phyloP scores from a whole-genome alignment of 148 eudicot species.

The Chenopodium album region DNA sequence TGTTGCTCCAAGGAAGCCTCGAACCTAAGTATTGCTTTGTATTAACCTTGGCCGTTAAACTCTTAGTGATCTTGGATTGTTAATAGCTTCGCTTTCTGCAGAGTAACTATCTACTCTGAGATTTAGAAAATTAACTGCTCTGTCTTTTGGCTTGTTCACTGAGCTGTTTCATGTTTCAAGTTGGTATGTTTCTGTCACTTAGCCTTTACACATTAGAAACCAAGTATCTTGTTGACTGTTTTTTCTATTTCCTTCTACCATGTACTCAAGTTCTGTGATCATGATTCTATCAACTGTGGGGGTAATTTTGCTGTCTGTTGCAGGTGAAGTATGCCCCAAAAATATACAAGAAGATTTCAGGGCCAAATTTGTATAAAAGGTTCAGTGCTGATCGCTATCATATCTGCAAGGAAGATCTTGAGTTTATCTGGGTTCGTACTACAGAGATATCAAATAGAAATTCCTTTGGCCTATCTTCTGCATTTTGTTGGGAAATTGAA shows the following conservation, averaged over 20 bases:
- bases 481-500: slow-evolving; percentile 70
- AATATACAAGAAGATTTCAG: slow-evolving; percentile 61
- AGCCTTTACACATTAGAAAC: too few relatives aligned
- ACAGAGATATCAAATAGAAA: slow-evolving; percentile 66
- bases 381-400: slow-evolving; percentile 68
- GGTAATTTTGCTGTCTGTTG: slow-evolving; percentile 5
- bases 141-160: background rate
- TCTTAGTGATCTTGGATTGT: background rate
- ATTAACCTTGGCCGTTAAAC: background rate
- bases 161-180: background rate
- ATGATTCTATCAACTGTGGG: background rate
- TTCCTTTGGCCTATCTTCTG: slow-evolving; percentile 71
- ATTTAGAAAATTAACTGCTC: background rate
- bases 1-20: background rate
- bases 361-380: slow-evolving; percentile 55
- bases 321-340: slow-evolving; percentile 90
- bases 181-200: background rate
- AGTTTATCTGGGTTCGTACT: slow-evolving; percentile 81
- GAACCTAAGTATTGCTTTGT: background rate
- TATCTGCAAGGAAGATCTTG: slow-evolving; percentile 81
- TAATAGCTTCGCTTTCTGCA: background rate
- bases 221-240: background rate
- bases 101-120: background rate
- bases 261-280: background rate
- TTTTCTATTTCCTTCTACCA: background rate